phyloP scores from a whole-genome alignment of 371 early-diverging fungal species.

The Homolaphlyctis polyrhiza region DNA sequence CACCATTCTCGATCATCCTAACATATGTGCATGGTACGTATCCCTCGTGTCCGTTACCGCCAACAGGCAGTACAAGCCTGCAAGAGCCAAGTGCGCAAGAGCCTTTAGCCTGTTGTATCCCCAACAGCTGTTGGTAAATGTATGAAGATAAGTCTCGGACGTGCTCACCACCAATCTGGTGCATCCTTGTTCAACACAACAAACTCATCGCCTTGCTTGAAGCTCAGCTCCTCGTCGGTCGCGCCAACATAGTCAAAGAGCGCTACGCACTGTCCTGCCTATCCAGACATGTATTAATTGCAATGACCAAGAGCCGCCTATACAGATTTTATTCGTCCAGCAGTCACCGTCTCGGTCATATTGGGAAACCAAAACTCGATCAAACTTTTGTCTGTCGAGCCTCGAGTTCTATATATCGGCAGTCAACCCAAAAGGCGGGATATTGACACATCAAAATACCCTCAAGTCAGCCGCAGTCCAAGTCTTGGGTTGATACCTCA shows the following conservation, averaged over 20 bases:
- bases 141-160: too few species aligned
- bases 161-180: conserved; percentile 40
- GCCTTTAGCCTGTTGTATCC: background rate
- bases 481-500: too few species aligned
- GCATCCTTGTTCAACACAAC: conserved; percentile 27
- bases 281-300: background rate
- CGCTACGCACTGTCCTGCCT: conserved; percentile 4
- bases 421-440: background rate
- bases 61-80: conserved; percentile 13
- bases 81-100: background rate
- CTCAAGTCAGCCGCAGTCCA: too few species aligned
- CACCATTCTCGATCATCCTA: background rate
- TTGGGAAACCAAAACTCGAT: background rate
- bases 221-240: conserved; percentile 33
- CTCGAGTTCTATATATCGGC: background rate
- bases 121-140: too few species aligned
- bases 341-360: background rate
- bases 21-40: conserved; percentile 25
- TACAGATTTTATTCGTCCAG: background rate
- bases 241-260: conserved; percentile 32
- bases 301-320: background rate
- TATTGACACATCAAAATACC: background rate
- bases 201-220: conserved; percentile 26
- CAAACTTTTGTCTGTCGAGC: background rate
- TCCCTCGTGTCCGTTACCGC: conserved; percentile 5